Evolutionary conservation across 768 basidiomycete species (phyloP), one percentile per base, ranked within the genome.

Genomic region (Inosperma sp.): DNA sequence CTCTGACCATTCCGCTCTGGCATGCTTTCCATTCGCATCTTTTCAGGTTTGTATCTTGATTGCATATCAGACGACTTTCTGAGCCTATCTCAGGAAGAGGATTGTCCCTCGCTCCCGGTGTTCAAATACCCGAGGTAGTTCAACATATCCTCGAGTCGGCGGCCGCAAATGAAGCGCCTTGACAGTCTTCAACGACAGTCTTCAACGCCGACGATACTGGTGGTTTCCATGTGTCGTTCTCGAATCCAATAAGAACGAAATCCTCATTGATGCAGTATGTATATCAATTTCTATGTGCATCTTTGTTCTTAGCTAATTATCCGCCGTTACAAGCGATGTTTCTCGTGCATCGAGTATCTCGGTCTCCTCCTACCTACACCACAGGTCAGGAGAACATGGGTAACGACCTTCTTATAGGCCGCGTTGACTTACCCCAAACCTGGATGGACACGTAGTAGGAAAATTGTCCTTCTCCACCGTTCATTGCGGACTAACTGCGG

Each of bases 191-290:
- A 5, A 84, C 39, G 95, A 97, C 60, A 93, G 89, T 62, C 72
- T 94, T 66, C 93, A 95, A 65, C 79, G 96, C 57, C 91, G 85
- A 68, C 91, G 93, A 53, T 87, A 84, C 69, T 93, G 91, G 92
- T 93, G 88, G 89, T 78, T 99, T 29, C 96, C 96, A 23, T 98
- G 88, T 59, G 88, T 98, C 65, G 96, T 98, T 33, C 84, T 99
- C 59, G 94, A 97, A 71, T 95, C 93, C 73, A 90, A 93, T 72
- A 93, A 92, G 77, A 98, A 98, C 69, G 94, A 98, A 68, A 84
- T 98, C 59, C 72, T 99, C 57, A 86, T 98, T 50, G 95, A 98
- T 72, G 93, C 94, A 9, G 78, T 97, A 62, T 93, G 90, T n/a
- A n/a, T n/a, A n/a, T n/a, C n/a, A n/a, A n/a, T n/a, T n/a, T n/a